These are phyloP conservation scores for Penstemon newberryi DNA, from an alignment of 257 asterid genomes.

Conservation along the genomic window DNA sequence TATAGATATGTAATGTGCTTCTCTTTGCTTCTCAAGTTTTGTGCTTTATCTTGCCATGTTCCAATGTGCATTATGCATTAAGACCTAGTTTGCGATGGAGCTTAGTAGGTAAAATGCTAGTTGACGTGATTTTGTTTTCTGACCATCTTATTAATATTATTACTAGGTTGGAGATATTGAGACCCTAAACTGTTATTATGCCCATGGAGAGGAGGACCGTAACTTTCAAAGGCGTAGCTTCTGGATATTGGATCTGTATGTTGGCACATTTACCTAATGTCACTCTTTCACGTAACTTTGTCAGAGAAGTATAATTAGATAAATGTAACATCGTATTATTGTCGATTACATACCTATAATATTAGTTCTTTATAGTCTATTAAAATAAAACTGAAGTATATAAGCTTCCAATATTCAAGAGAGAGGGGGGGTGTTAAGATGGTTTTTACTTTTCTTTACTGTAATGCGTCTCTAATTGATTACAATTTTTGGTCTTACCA, in stretches of 20 bases:
- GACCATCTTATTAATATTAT: conserved; percentile 23
- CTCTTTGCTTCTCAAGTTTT: no score
- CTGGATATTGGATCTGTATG: conserved; percentile 97
- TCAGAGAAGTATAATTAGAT: no score
- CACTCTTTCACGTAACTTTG: no score
- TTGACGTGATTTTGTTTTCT: conserved; percentile 28
- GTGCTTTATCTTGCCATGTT: no score
- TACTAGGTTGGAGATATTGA: conserved; percentile 89
- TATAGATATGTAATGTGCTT: background rate
- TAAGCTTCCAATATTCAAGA: conserved; percentile 17
- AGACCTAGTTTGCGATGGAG: no score
- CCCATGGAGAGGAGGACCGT: conserved; percentile 82
- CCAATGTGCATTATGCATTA: no score
- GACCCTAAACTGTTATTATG: conserved; percentile 91
- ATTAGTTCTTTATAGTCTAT: no score
- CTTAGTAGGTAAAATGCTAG: no score
- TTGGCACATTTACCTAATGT: conserved; percentile 26
- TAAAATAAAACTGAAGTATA: background rate
- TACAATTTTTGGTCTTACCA: conserved; percentile 40
- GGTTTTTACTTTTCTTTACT: background rate
- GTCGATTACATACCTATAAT: no score
- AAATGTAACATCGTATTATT: no score
- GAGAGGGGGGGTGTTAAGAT: background rate
- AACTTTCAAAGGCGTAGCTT: conserved; percentile 92
- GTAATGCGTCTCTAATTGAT: conserved; percentile 5